phyloP scores from a whole-genome alignment of 2,329 filamentous ascomycete genomes.

The Trichophyton verrucosum region DNA sequence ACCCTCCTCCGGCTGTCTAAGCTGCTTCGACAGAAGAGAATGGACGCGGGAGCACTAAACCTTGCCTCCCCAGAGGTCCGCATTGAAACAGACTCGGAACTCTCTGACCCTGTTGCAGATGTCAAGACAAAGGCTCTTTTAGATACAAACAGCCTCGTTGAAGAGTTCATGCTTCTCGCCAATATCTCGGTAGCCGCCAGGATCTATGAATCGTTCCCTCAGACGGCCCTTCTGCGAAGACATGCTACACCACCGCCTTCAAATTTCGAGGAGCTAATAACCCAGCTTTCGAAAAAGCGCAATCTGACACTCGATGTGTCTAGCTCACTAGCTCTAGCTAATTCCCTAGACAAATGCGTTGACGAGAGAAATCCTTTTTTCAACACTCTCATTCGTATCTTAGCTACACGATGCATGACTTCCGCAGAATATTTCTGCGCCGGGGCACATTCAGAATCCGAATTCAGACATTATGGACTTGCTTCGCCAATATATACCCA shows the following conservation, averaged over 20 bases:
- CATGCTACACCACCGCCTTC: constrained; percentile 87
- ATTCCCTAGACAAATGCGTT: constrained; percentile 74
- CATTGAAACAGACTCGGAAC: constrained; percentile 89
- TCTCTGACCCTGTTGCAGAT: constrained; percentile 78
- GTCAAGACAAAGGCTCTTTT: constrained; percentile 91
- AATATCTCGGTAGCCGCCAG: constrained; percentile 88
- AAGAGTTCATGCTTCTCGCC: constrained; percentile 98
- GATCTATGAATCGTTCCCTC: constrained; percentile 83
- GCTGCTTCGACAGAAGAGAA: constrained; percentile 85
- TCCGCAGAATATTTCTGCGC: constrained; percentile 97
- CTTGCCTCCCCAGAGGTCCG: constrained; percentile 96
- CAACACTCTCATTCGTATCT: constrained; percentile 94
- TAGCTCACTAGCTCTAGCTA: constrained; percentile 83
- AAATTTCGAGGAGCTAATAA: constrained; percentile 88
- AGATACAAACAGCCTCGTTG: constrained; percentile 92
- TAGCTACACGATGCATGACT: constrained; percentile 98
- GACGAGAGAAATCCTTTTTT: constrained; percentile 82
- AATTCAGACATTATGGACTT: constrained; percentile 94
- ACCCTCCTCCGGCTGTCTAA: constrained; percentile 78
- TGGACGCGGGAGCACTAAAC: constrained; percentile 89
- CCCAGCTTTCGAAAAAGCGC: constrained; percentile 80
- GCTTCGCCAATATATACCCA: constrained; percentile 97
- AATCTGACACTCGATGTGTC: constrained; percentile 69
- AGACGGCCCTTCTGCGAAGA: constrained; percentile 84
- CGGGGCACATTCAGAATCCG: constrained; percentile 79